Evolutionary conservation across 2,329 filamentous ascomycete genomes (phyloP).

Genomic region (Allantophomopsis lycopodina): DNA sequence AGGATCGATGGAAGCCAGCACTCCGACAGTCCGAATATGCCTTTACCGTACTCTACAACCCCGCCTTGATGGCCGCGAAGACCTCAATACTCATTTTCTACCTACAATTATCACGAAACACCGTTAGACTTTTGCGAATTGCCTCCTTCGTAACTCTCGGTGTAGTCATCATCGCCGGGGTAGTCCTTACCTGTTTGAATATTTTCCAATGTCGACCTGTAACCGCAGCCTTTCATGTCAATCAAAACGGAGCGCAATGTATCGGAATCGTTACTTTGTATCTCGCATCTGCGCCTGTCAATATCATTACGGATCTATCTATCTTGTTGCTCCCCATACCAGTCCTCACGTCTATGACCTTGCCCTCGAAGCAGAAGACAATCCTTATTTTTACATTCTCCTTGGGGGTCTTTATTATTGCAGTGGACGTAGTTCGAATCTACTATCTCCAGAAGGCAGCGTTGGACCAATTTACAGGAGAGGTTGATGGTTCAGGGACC

Average conservation of each 20-base stretch:
- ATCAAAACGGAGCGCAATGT: conserved; percentile 1
- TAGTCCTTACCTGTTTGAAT: conserved; percentile 69
- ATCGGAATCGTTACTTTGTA: conserved; percentile 42
- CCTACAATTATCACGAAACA: conserved; percentile 62
- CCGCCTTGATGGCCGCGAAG: conserved; percentile 77
- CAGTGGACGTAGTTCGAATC: conserved; percentile 77
- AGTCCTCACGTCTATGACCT: conserved; percentile 67
- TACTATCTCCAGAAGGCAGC: conserved; percentile 60
- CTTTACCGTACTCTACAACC: conserved; percentile 55
- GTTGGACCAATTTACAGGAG: neutral
- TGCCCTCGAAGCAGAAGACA: conserved; percentile 72
- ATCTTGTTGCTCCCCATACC: conserved; percentile 78
- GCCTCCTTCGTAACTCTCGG: conserved; percentile 64
- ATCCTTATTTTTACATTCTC: conserved; percentile 77
- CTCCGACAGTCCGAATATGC: conserved; percentile 46
- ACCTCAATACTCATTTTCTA: conserved; percentile 82
- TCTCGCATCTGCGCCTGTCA: conserved; percentile 67
- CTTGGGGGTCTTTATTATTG: conserved; percentile 70
- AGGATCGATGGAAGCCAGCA: conserved; percentile 25
- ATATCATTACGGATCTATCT: conserved; percentile 78
- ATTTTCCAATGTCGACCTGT: conserved; percentile 73
- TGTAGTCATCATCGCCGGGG: conserved; percentile 64
- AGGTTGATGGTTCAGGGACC: neutral
- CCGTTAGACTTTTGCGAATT: conserved; percentile 59
- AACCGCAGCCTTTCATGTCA: conserved; percentile 24